Evolutionary conservation across 805 yeast species (phyloP).

Genomic region (Diddensiella caesifluorescens): DNA sequence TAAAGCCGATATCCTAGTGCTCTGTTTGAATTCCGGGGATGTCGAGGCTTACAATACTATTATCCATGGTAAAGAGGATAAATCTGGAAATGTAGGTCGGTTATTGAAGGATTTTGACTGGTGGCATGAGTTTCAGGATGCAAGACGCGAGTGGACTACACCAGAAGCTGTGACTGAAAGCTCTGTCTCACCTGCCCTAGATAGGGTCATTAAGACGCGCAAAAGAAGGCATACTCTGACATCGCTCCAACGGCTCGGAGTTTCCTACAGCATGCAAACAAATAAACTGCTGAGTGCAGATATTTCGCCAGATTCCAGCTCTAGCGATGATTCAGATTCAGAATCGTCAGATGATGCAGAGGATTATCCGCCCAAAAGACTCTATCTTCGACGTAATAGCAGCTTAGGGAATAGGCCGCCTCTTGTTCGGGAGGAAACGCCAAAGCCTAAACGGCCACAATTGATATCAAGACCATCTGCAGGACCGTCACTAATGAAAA

Average conservation of each 20-base stretch:
- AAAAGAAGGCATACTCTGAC: constrained; percentile 42
- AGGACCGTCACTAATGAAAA: constrained; percentile 23
- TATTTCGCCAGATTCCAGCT: constrained; percentile 7
- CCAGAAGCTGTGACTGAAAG: neutral
- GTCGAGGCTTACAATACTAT: constrained; percentile 67
- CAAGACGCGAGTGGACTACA: constrained; percentile 39
- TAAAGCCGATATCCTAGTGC: constrained; percentile 71
- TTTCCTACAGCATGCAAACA: constrained; percentile 73
- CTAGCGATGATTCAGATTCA: constrained; percentile 18
- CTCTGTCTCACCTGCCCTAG: constrained; percentile 8
- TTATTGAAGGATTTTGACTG: constrained; percentile 63
- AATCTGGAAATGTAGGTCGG: constrained; percentile 43
- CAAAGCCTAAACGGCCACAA: neutral
- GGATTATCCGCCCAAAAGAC: constrained; percentile 16
- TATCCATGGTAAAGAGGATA: constrained; percentile 56
- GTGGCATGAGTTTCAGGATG: constrained; percentile 71
- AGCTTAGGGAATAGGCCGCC: neutral
- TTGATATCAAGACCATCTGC: constrained; percentile 10
- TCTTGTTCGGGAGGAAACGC: neutral
- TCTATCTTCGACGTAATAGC: constrained; percentile 8
- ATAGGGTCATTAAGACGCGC: constrained; percentile 9
- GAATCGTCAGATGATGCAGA: constrained; percentile 22
- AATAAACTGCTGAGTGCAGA: constrained; percentile 40
- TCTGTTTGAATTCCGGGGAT: constrained; percentile 54
- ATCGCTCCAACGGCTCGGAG: constrained; percentile 68